A percentile compares a stretch with the other conserved stretches of the same genome.
Evolutionary conservation across 164 flowering plant species (phyloP).

Genomic region (Chimonanthus salicifolius): DNA sequence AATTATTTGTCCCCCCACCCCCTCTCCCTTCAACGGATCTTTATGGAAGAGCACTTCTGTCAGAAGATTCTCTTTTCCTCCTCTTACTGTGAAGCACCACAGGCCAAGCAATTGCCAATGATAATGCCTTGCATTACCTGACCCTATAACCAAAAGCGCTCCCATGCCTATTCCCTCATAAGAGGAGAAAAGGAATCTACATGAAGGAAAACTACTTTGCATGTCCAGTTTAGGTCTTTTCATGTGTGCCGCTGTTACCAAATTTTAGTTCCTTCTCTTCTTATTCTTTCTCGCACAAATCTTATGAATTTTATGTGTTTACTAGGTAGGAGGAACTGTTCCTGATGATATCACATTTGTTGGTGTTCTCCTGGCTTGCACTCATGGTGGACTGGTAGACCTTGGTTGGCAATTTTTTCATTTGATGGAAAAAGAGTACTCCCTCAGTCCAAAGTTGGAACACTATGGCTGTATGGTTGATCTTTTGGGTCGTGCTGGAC

Average conservation of each 20-base stretch:
- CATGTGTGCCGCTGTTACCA: background rate
- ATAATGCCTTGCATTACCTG: too few species aligned
- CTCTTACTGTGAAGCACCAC: too few species aligned
- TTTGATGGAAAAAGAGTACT: conserved; percentile 40
- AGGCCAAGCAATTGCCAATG: too few species aligned
- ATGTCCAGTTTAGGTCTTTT: background rate
- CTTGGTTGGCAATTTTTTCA: conserved; percentile 47
- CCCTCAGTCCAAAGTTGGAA: conserved; percentile 56
- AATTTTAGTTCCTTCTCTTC: background rate
- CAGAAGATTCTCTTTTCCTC: too few species aligned
- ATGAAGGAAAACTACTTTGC: too few species aligned
- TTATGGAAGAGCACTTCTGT: too few species aligned
- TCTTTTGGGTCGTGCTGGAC: conserved; percentile 77
- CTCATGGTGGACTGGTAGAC: conserved; percentile 64
- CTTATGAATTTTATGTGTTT: background rate
- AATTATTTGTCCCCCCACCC: too few species aligned
- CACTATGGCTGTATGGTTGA: conserved; percentile 90
- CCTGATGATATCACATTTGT: conserved; percentile 87
- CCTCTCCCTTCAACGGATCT: too few species aligned
- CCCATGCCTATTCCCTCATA: too few species aligned
- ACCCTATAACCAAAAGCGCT: too few species aligned
- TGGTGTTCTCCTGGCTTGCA: conserved; percentile 70
- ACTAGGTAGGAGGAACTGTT: conserved; percentile 34
- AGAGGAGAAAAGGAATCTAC: too few species aligned
- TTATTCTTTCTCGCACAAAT: background rate